phyloP scores from a whole-genome alignment of 2,329 filamentous ascomycete genomes.

The Phyllosticta paracitricarpa region DNA sequence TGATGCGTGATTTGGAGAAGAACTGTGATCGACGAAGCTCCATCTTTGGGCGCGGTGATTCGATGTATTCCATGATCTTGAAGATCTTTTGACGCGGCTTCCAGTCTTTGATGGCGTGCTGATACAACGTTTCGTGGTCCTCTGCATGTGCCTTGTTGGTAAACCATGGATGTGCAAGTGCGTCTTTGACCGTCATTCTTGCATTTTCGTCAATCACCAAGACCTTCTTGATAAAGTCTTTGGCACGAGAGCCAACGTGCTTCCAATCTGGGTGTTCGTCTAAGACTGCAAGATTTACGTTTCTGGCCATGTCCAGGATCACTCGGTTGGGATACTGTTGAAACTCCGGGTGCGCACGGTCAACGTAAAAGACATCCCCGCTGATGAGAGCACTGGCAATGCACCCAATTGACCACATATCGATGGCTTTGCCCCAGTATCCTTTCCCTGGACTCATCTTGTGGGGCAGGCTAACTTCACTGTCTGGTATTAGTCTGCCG shows the following conservation, averaged over 20 bases:
- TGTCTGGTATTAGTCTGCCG: constrained; percentile 8
- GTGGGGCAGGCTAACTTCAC: constrained; percentile 28
- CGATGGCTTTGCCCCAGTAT: constrained; percentile 47
- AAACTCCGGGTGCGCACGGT: constrained; percentile 22
- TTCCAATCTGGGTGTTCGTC: constrained; percentile 35
- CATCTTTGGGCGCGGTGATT: background rate
- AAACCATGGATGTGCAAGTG: constrained; percentile 48
- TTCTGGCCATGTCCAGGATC: constrained; percentile 25
- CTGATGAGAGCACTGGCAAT: constrained; percentile 44
- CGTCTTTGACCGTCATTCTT: constrained; percentile 45
- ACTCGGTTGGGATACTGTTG: constrained; percentile 17
- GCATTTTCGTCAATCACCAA: constrained; percentile 39
- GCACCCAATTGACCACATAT: constrained; percentile 54
- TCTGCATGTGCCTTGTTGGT: constrained; percentile 29
- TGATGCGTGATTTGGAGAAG: background rate
- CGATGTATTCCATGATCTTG: constrained; percentile 20
- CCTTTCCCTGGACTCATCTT: constrained; percentile 25
- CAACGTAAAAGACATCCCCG: constrained; percentile 39
- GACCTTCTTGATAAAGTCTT: constrained; percentile 44
- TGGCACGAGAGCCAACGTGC: constrained; percentile 33
- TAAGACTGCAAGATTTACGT: constrained; percentile 36
- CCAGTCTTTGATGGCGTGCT: constrained; percentile 41
- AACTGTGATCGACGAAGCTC: background rate
- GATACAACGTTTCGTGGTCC: constrained; percentile 42
- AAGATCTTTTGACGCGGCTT: constrained; percentile 27